Conservation (phyloP, 2,329 filamentous ascomycete genomes). For the Geosmithia putterillii region DNA sequence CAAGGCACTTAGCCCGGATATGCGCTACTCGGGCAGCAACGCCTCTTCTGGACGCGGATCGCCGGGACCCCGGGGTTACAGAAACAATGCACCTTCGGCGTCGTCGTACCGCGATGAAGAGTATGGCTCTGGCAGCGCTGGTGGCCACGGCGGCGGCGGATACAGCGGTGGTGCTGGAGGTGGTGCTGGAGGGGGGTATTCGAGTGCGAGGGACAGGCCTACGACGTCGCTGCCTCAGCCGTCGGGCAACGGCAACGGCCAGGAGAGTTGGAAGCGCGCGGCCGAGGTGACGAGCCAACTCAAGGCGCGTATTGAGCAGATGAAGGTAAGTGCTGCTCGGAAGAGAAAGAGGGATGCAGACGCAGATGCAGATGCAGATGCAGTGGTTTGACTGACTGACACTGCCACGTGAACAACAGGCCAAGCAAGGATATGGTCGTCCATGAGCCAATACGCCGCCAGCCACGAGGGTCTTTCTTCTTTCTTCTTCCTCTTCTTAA, state of each 20-base stretch:
- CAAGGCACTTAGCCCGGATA: constrained; percentile 40
- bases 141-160: constrained; percentile 13
- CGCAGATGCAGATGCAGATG: too few species aligned
- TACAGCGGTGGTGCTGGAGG: constrained; percentile 15
- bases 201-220: constrained; percentile 16
- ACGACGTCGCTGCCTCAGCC: constrained; percentile 22
- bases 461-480: neutral
- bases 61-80: constrained; percentile 43
- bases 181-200: constrained; percentile 4
- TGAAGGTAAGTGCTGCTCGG: constrained; percentile 53
- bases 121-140: too few species aligned
- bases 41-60: constrained; percentile 45
- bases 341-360: too few species aligned
- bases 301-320: constrained; percentile 95
- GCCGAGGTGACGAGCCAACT: constrained; percentile 96
- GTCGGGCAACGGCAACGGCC: constrained; percentile 15
- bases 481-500: neutral
- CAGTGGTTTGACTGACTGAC: neutral
- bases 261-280: constrained; percentile 90
- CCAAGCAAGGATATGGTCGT: constrained; percentile 16
- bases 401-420: constrained; percentile 14
- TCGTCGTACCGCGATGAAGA: too few species aligned
- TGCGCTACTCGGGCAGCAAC: constrained; percentile 36
- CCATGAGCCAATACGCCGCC: constrained; percentile 8
- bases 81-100: too few species aligned